These are phyloP conservation scores for Penicillium verrucosum DNA, from an alignment of 2,329 filamentous ascomycete species.

Conservation along the genomic window DNA sequence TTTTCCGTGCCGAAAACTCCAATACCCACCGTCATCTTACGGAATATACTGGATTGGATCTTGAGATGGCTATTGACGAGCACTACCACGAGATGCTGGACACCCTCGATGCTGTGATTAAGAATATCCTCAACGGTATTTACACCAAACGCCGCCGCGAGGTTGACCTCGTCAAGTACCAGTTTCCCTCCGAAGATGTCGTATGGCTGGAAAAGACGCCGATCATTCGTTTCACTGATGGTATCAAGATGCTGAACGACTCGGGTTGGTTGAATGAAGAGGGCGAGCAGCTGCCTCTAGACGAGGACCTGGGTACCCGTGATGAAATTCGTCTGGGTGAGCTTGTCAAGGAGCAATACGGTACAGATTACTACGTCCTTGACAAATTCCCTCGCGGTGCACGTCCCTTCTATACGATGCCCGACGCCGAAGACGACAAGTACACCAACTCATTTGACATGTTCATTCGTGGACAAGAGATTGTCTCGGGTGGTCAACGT, in stretches of 20 bases:
- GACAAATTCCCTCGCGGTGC: conserved; percentile 87
- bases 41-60: conserved; percentile 87
- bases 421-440: conserved; percentile 66
- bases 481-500: conserved; percentile 87
- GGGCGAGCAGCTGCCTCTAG: conserved; percentile 64
- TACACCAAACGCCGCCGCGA: conserved; percentile 68
- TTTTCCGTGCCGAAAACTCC: conserved; percentile 92
- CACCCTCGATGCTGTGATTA: conserved; percentile 75
- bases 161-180: conserved; percentile 73
- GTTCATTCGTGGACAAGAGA: conserved; percentile 89
- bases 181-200: conserved; percentile 82
- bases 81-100: conserved; percentile 86
- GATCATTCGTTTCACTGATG: conserved; percentile 75
- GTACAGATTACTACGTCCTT: conserved; percentile 88
- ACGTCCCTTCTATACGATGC: conserved; percentile 88
- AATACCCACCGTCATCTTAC: conserved; percentile 94
- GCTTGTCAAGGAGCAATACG: conserved; percentile 79
- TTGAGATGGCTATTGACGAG: conserved; percentile 87
- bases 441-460: conserved; percentile 94
- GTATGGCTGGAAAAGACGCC: conserved; percentile 84
- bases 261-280: conserved; percentile 75
- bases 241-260: conserved; percentile 73
- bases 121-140: conserved; percentile 70
- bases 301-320: conserved; percentile 78
- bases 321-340: conserved; percentile 84